These are phyloP conservation scores for Phanerochaete sordida DNA, from an alignment of 768 basidiomycete genomes.

Conservation along the genomic window DNA sequence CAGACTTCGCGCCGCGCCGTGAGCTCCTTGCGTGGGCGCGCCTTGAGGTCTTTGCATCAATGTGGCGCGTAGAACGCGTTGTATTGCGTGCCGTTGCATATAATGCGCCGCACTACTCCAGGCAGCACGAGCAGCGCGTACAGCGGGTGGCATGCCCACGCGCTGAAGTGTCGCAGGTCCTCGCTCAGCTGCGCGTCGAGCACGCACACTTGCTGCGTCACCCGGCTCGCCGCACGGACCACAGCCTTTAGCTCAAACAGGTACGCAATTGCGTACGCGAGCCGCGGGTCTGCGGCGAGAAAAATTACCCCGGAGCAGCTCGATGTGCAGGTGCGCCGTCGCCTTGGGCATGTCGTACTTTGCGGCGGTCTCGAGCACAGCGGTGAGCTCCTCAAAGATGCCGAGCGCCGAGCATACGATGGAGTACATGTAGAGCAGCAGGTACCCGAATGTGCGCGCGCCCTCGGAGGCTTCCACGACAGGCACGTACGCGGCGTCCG, in stretches of 20 bases:
- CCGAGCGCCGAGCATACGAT: not conserved
- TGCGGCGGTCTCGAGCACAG: constrained; percentile 10
- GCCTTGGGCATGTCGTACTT: constrained; percentile 6
- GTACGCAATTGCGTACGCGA: constrained; percentile 14
- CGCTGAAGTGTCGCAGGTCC: constrained; percentile 6
- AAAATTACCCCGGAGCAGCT: not conserved
- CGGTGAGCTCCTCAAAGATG: not conserved
- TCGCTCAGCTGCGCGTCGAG: not conserved
- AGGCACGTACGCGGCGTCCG: not conserved
- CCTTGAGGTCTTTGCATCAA: constrained; percentile 43
- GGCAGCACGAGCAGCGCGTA: constrained; percentile 36
- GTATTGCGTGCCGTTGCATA: constrained; percentile 55
- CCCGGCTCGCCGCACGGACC: constrained; percentile 1
- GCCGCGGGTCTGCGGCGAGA: constrained; percentile 3
- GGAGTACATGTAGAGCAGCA: constrained; percentile 7
- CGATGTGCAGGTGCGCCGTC: not conserved
- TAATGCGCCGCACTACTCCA: constrained; percentile 58
- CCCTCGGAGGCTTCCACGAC: constrained; percentile 4
- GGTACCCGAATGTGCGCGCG: not conserved
- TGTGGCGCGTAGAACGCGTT: constrained; percentile 45
- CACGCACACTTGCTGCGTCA: not conserved
- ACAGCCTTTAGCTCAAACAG: constrained; percentile 6
- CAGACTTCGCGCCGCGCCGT: constrained; percentile 40
- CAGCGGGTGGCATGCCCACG: constrained; percentile 7
- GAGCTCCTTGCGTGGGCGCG: constrained; percentile 55